phyloP scores from a whole-genome alignment of 768 basidiomycete genomes.

The Tricholoma sp. region DNA sequence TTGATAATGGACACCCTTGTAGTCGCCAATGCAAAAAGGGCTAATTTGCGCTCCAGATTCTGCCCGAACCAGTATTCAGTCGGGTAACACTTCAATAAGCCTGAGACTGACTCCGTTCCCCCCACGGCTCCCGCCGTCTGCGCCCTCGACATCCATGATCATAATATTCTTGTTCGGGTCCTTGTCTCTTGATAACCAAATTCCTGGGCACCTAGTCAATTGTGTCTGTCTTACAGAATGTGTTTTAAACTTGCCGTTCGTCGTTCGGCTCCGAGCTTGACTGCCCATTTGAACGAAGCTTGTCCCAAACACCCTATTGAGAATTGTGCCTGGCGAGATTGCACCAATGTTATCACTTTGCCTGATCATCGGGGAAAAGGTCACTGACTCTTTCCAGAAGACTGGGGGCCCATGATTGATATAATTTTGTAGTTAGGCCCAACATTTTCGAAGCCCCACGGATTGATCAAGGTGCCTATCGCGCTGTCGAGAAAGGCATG shows the following conservation, averaged over 20 bases:
- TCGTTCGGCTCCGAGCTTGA: background rate
- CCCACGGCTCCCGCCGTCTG: slow-evolving; percentile 95
- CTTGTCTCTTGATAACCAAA: background rate
- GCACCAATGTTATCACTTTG: background rate
- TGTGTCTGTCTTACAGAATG: background rate
- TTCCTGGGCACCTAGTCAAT: background rate
- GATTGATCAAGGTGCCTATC: background rate
- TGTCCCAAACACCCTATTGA: background rate
- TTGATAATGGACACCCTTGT: slow-evolving; percentile 95
- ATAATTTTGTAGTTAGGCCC: background rate
- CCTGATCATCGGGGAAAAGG: background rate
- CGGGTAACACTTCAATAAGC: too few species aligned
- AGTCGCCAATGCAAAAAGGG: slow-evolving; percentile 87
- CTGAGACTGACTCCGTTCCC: slow-evolving; percentile 81
- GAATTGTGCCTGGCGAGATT: background rate
- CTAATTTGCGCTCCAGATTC: too few species aligned
- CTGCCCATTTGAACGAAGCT: background rate
- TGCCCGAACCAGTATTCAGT: too few species aligned
- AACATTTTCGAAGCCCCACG: background rate
- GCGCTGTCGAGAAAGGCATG: background rate
- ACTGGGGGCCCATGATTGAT: background rate
- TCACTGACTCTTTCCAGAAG: background rate
- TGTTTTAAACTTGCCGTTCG: background rate
- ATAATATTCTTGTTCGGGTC: slow-evolving; percentile 51
- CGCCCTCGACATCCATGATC: slow-evolving; percentile 99